Evolutionary conservation across 2,329 filamentous ascomycete species (phyloP).

Genomic region (Fonsecaea erecta): DNA sequence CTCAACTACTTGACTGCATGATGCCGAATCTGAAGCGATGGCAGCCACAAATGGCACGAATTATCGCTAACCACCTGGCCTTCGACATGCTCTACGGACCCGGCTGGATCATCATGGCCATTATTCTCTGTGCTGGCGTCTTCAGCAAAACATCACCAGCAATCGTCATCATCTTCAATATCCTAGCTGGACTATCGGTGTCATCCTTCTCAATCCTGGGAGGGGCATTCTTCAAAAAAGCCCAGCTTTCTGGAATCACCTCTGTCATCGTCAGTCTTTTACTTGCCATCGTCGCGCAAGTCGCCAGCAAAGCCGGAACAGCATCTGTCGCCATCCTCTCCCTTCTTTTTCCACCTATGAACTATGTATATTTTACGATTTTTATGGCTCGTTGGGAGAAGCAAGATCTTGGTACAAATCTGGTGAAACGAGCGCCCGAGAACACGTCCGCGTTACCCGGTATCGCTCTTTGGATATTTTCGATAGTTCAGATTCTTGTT

Average conservation of each 20-base stretch:
- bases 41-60: conserved; percentile 77
- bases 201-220: conserved; percentile 81
- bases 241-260: conserved; percentile 84
- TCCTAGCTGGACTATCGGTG: conserved; percentile 76
- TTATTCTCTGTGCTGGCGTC: conserved; percentile 67
- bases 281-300: conserved; percentile 81
- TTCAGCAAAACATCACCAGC: conserved; percentile 66
- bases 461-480: conserved; percentile 76
- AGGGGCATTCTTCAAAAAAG: conserved; percentile 81
- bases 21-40: conserved; percentile 76
- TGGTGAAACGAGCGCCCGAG: conserved; percentile 65
- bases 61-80: conserved; percentile 77
- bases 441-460: conserved; percentile 73
- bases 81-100: conserved; percentile 81
- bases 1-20: conserved; percentile 88
- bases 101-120: conserved; percentile 77
- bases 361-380: conserved; percentile 80
- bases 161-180: conserved; percentile 74
- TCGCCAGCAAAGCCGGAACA: conserved; percentile 66
- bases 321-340: conserved; percentile 71
- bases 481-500: conserved; percentile 74
- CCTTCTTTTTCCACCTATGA: conserved; percentile 82
- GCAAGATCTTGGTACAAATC: conserved; percentile 62
- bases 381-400: conserved; percentile 78
- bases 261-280: conserved; percentile 74